Percentiles rank a stretch among this genome's conserved stretches.
Evolutionary conservation across 2,329 filamentous ascomycete species (phyloP).

Genomic region (Aspergillus quadrilineatus): DNA sequence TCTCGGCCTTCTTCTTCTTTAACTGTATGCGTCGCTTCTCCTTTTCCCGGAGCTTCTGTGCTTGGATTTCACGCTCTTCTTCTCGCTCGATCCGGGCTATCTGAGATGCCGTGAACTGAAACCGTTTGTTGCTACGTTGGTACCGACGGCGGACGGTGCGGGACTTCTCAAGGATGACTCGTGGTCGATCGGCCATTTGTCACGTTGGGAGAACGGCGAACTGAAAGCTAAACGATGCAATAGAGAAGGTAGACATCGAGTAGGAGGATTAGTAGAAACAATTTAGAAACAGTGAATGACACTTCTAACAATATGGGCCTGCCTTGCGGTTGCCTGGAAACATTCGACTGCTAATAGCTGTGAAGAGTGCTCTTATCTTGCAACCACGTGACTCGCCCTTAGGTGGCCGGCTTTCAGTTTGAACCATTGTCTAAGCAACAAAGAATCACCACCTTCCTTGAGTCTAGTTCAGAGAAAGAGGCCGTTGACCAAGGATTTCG

Average conservation of each 20-base stretch:
- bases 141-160: slow-evolving; percentile 39
- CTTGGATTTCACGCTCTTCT: slow-evolving; percentile 41
- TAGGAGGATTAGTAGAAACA: background rate
- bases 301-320: background rate
- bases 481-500: no score
- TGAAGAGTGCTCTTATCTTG: background rate
- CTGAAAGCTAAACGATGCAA: background rate
- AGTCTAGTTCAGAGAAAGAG: no score
- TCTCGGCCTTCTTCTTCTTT: slow-evolving; percentile 37
- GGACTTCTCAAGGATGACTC: slow-evolving; percentile 40
- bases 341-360: background rate
- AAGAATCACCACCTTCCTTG: no score
- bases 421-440: background rate
- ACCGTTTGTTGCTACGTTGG: slow-evolving; percentile 39
- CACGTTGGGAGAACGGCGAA: background rate
- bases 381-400: background rate
- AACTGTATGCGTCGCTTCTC: slow-evolving; percentile 35
- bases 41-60: slow-evolving; percentile 38
- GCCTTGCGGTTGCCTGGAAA: slow-evolving; percentile 6
- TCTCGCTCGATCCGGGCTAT: slow-evolving; percentile 43
- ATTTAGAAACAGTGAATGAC: background rate
- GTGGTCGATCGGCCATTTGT: slow-evolving; percentile 31
- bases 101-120: slow-evolving; percentile 36
- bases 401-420: background rate
- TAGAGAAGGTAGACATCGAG: slow-evolving; percentile 7